Percentiles rank a stretch among this genome's conserved stretches.
Evolutionary conservation across 352 stramenopile species (phyloP).

Genomic region (Albugo laibachii): DNA sequence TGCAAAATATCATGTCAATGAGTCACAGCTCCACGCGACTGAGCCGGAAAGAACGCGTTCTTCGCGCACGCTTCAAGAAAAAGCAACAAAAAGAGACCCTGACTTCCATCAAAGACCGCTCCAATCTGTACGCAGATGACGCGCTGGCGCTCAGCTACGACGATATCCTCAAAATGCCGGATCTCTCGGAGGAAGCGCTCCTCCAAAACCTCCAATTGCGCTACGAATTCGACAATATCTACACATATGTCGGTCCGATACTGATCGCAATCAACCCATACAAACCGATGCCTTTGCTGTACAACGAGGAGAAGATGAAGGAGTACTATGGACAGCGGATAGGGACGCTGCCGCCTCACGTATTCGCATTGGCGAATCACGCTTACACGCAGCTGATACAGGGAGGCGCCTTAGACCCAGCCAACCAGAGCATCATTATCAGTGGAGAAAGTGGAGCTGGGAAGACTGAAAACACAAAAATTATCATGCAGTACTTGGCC

Average conservation of each 20-base stretch:
- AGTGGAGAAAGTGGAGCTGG: slow-evolving; percentile 79
- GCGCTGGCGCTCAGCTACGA: slow-evolving; percentile 19
- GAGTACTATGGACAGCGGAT: slow-evolving; percentile 77
- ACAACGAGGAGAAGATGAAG: slow-evolving; percentile 65
- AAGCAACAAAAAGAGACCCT: slow-evolving; percentile 38
- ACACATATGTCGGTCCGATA: slow-evolving; percentile 85
- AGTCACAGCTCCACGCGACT: no score
- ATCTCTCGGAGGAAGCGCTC: slow-evolving; percentile 78
- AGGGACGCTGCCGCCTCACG: slow-evolving; percentile 63
- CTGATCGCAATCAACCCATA: slow-evolving; percentile 87
- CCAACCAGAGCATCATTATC: slow-evolving; percentile 86
- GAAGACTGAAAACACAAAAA: slow-evolving; percentile 85
- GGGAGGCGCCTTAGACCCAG: slow-evolving; percentile 49
- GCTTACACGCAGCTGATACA: slow-evolving; percentile 80
- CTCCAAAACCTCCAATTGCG: slow-evolving; percentile 72
- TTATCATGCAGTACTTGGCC: slow-evolving; percentile 82
- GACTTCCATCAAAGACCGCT: no score
- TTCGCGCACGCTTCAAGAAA: slow-evolving; percentile 79
- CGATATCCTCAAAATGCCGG: slow-evolving; percentile 80
- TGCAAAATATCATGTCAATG: no score
- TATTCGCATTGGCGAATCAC: slow-evolving; percentile 81
- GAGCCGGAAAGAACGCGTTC: slow-evolving; percentile 61
- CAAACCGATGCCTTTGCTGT: slow-evolving; percentile 45
- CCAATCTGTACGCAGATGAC: no score
- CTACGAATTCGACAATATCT: slow-evolving; percentile 87